Conservation (phyloP, 2,329 filamentous ascomycete species). For the Fusarium miscanthi region DNA sequence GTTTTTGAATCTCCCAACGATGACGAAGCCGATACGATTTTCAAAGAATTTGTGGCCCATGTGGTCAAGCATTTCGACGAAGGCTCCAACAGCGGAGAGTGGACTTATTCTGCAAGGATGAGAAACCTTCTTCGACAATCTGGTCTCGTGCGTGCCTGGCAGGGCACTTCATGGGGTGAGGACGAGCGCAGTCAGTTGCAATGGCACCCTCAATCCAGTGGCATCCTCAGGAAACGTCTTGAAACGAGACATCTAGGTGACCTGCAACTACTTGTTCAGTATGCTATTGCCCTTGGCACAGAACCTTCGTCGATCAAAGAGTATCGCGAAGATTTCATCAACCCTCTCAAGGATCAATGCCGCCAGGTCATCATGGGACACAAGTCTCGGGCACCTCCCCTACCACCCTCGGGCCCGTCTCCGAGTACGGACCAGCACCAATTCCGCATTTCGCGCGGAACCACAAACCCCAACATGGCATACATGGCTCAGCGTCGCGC, state of each 20-base stretch:
- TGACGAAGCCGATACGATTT: conserved; percentile 52
- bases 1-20: conserved; percentile 58
- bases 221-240: conserved; percentile 56
- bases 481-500: conserved; percentile 53
- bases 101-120: conserved; percentile 58
- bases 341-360: conserved; percentile 52
- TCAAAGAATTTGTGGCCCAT: conserved; percentile 60
- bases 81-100: conserved; percentile 53
- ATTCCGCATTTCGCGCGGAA: conserved; percentile 52
- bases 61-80: conserved; percentile 61
- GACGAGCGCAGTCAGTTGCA: conserved; percentile 49
- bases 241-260: conserved; percentile 59
- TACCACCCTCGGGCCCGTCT: conserved; percentile 41
- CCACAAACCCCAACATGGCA: conserved; percentile 50
- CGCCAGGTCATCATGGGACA: conserved; percentile 51
- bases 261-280: conserved; percentile 53
- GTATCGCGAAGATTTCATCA: conserved; percentile 50
- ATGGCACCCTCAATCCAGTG: conserved; percentile 58
- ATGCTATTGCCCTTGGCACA: conserved; percentile 53
- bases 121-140: conserved; percentile 58
- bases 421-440: conserved; percentile 49
- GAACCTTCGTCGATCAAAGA: conserved; percentile 44
- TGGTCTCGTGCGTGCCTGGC: conserved; percentile 53
- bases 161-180: conserved; percentile 50
- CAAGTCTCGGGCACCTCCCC: conserved; percentile 41